These are phyloP conservation scores for Pythium vanterpoolii DNA, from an alignment of 352 stramenopile species.

Conservation along the genomic window DNA sequence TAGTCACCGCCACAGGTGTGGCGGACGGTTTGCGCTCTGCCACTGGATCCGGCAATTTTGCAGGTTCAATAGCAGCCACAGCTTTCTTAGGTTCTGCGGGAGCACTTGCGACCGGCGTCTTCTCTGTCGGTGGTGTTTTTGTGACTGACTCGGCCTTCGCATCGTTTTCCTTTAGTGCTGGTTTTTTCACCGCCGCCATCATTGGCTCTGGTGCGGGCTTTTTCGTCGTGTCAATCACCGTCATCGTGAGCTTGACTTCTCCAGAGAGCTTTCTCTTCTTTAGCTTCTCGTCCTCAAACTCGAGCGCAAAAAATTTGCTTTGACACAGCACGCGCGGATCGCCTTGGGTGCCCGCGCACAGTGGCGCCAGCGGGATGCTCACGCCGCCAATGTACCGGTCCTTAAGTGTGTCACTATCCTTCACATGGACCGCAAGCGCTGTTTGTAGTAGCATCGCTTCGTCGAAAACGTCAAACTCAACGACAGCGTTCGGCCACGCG, in stretches of 20 bases:
- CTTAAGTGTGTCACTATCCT: conserved; percentile 44
- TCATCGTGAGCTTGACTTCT: conserved; percentile 45
- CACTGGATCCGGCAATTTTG: background rate
- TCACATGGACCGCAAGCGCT: conserved; percentile 36
- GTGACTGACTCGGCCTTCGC: background rate
- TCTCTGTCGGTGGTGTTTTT: background rate
- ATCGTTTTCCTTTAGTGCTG: background rate
- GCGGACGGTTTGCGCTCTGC: background rate
- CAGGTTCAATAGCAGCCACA: background rate
- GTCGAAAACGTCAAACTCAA: conserved; percentile 32
- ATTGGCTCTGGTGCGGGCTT: background rate
- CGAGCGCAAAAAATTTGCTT: conserved; percentile 31
- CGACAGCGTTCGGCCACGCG: conserved; percentile 36
- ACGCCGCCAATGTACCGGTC: conserved; percentile 49
- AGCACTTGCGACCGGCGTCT: background rate
- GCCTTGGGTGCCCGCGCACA: conserved; percentile 13
- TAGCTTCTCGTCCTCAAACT: conserved; percentile 42
- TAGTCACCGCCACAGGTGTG: background rate
- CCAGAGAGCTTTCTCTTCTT: conserved; percentile 36
- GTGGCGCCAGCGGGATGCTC: conserved; percentile 27
- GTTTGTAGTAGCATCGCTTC: conserved; percentile 12
- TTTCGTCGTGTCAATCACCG: conserved; percentile 29
- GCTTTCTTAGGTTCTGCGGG: background rate
- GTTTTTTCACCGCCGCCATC: background rate
- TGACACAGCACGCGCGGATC: conserved; percentile 26